Conservation (phyloP, 1,284 basidiomycete species). For the Volvariella volvacea region DNA sequence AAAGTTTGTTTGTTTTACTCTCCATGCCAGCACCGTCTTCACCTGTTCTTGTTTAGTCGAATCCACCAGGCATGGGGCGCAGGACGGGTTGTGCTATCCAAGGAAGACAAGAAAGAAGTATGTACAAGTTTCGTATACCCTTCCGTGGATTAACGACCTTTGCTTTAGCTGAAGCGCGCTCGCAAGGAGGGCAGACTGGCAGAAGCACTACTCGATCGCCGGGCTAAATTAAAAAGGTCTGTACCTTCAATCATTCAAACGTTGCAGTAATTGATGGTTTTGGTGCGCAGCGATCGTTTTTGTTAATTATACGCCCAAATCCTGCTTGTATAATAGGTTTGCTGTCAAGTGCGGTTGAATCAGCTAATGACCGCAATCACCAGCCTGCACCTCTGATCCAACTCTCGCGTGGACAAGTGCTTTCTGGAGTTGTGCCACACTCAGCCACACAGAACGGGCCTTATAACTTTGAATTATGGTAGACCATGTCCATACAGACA, state of each 20-base stretch:
- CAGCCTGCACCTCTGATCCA: no score
- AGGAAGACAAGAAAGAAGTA: slow-evolving; percentile 68
- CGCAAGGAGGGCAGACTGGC: slow-evolving; percentile 82
- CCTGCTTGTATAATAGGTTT: no score
- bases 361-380: no score
- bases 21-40: slow-evolving; percentile 5
- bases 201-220: slow-evolving; percentile 84
- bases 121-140: slow-evolving; percentile 11
- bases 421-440: no score
- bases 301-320: slow-evolving; percentile 31
- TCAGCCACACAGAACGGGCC: no score
- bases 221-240: slow-evolving; percentile 89
- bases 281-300: slow-evolving; percentile 48
- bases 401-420: no score
- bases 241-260: slow-evolving; percentile 14
- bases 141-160: no score
- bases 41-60: slow-evolving; percentile 38
- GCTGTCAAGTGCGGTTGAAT: no score
- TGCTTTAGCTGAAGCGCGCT: slow-evolving; percentile 81
- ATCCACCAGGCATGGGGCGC: slow-evolving; percentile 86
- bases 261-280: slow-evolving; percentile 9
- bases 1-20: slow-evolving; percentile 47
- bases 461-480: no score
- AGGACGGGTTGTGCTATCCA: slow-evolving; percentile 67
- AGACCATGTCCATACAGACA: no score